Evolutionary conservation across 148 eudicot species (phyloP), one percentile per base, ranked within the genome.

Genomic region (Pharnaceum exiguum): DNA sequence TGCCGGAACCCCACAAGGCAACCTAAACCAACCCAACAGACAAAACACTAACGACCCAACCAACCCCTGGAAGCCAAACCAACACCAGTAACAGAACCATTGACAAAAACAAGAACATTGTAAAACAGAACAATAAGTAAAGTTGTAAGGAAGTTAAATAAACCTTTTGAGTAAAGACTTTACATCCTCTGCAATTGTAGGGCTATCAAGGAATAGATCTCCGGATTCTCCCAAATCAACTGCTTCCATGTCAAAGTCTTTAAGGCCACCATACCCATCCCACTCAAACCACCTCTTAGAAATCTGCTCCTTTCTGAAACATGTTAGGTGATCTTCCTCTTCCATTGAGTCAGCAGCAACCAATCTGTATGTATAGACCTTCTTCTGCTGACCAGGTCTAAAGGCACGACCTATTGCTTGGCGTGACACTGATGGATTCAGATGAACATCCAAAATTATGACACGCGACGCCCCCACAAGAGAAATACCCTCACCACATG

Each of bases 201-300:
- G 62, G 21, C 77, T 69, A 52, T 81, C 94, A 68, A 90, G 63
- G 62, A 90, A 90, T 38, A 5, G 0, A 53, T 90, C 97, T 18
- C 79, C 90, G 50, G 77, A 81, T 5, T 74, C 68, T 10, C 51
- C 72, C 25, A 81, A 53, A 63, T 77, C 79, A 2, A 81, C 46
- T 9, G 54, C 45, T 57, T 78, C 75, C 74, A 82, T 73, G 27
- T 83, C 84, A 57, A 86, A 80, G 17, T 77, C 75, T 4, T 63
- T 55, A 8, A 36, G 43, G 26, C 77, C 77, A 56, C 72, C 70
- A 27, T 25, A 71, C 16, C 72, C 87, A 27, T 83, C 77, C 95
- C 95, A 93, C 40, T 93, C 99, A 12, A 93, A 93, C 99, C 99
- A 93, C 80, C 84, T 70, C 59, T 88, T 93, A 1, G 96, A 76